Percentiles rank a stretch among this genome's conserved stretches.
phyloP scores from a whole-genome alignment of 176 grass and related monocot species.

The Oryza australiensis region DNA sequence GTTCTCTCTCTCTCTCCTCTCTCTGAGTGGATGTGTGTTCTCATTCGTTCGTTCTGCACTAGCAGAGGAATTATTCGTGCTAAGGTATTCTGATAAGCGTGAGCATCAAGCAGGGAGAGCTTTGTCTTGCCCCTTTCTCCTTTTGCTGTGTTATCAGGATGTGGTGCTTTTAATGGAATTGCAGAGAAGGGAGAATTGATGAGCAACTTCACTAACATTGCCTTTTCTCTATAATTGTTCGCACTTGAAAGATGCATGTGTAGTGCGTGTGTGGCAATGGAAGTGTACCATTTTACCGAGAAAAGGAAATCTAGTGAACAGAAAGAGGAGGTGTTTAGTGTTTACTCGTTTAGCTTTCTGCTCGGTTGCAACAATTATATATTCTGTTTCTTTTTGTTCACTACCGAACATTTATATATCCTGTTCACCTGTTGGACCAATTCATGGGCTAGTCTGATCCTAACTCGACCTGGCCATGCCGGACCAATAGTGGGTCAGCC shows the following conservation, averaged over 20 bases:
- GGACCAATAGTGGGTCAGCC: no score
- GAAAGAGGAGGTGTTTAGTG: no score
- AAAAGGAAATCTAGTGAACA: no score
- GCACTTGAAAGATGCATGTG: not conserved
- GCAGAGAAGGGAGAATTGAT: not conserved
- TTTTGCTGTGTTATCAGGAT: not conserved
- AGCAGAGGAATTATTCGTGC: not conserved
- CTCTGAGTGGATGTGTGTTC: not conserved
- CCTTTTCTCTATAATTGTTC: not conserved
- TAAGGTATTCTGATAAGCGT: not conserved
- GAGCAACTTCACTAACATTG: not conserved
- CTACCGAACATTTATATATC: no score
- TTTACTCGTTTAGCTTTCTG: no score
- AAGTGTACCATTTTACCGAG: not conserved
- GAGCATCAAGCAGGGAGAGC: not conserved
- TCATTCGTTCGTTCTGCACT: not conserved
- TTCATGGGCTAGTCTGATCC: not conserved
- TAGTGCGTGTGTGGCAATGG: not conserved
- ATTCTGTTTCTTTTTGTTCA: not conserved
- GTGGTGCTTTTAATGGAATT: not conserved
- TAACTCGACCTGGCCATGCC: no score
- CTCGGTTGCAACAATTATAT: no score
- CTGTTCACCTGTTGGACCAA: not conserved
- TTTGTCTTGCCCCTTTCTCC: not conserved
- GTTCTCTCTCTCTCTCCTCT: no score